phyloP scores from a whole-genome alignment of 805 yeast species.

The Candida ascalaphidarum region DNA sequence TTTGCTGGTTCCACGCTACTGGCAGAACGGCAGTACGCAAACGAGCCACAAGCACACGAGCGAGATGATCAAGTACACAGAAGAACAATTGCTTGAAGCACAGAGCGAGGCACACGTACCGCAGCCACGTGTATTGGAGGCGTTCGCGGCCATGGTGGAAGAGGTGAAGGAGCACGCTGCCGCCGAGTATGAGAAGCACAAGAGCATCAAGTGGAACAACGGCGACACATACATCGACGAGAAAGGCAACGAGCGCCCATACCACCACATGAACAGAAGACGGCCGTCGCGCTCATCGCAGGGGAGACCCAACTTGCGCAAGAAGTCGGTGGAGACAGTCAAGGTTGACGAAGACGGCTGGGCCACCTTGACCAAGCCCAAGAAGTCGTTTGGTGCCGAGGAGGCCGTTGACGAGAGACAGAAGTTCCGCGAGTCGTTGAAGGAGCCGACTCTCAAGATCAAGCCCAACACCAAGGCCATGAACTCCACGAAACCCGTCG shows the following conservation, averaged over 20 bases:
- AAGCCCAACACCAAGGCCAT: slow-evolving; percentile 70
- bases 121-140: slow-evolving; percentile 53
- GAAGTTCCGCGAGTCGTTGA: slow-evolving; percentile 36
- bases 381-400: slow-evolving; percentile 41
- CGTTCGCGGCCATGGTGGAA: slow-evolving; percentile 59
- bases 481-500: slow-evolving; percentile 66
- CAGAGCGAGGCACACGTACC: slow-evolving; percentile 53
- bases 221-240: slow-evolving; percentile 41
- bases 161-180: slow-evolving; percentile 45
- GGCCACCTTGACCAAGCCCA: slow-evolving; percentile 53
- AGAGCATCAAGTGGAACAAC: slow-evolving; percentile 21
- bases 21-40: too few relatives aligned
- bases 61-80: slow-evolving; percentile 53
- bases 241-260: slow-evolving; percentile 35
- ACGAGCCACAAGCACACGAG: too few relatives aligned
- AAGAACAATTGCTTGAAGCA: slow-evolving; percentile 55
- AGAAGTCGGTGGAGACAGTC: slow-evolving; percentile 40
- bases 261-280: slow-evolving; percentile 45
- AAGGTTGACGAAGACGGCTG: slow-evolving; percentile 75
- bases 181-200: slow-evolving; percentile 19
- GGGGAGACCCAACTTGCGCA: slow-evolving; percentile 46
- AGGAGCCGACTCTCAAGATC: slow-evolving; percentile 41
- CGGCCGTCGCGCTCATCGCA: slow-evolving; percentile 46
- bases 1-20: too few relatives aligned
- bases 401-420: slow-evolving; percentile 40